phyloP scores from a whole-genome alignment of 129 eudicot species.

The Escallonia herrerae region DNA sequence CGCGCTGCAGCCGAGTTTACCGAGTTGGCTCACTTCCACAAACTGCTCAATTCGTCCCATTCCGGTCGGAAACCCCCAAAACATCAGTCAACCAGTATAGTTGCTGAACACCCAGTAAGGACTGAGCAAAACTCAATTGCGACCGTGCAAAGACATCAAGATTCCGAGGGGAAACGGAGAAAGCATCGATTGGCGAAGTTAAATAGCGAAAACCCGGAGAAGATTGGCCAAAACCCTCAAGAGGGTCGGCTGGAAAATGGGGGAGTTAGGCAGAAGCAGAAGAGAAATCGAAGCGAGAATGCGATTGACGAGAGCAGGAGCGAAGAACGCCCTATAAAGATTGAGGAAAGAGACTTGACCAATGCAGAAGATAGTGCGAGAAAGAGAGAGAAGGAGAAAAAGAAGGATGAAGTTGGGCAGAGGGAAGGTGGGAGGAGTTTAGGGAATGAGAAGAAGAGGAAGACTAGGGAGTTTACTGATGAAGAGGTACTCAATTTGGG shows the following conservation, averaged over 20 bases:
- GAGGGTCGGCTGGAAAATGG: background rate
- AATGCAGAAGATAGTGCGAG: background rate
- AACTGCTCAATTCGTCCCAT: constrained; percentile 5
- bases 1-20: constrained; percentile 17
- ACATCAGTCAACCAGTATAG: background rate
- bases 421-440: background rate
- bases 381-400: constrained; percentile 4
- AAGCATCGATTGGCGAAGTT: background rate
- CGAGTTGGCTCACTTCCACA: constrained; percentile 17
- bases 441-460: constrained; percentile 4
- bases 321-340: background rate
- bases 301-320: background rate
- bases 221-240: background rate
- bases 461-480: background rate
- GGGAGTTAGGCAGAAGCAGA: background rate
- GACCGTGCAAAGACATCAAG: background rate
- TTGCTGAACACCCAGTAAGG: no score
- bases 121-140: background rate
- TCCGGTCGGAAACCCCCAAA: background rate
- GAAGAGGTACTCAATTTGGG: background rate
- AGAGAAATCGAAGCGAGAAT: no score
- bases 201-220: no score
- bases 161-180: background rate
- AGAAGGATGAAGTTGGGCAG: no score
- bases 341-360: background rate